Conservation (phyloP, 306 rosid species). For the Cyclanthera cordifolia region DNA sequence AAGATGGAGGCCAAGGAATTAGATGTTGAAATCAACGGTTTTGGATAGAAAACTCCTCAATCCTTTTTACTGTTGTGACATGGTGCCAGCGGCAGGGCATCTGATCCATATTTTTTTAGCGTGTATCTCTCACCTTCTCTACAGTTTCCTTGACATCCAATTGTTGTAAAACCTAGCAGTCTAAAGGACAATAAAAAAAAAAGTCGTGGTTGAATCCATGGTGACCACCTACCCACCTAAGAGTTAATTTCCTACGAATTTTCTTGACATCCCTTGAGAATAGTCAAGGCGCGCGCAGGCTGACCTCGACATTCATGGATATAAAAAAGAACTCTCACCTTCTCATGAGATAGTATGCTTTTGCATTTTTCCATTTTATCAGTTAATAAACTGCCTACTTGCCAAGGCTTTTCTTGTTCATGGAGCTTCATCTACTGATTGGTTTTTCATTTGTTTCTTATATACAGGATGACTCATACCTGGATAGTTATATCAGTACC, state of each 20-base stretch:
- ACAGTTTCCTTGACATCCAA: too few relatives aligned
- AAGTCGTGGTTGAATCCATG: too few relatives aligned
- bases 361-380: background rate
- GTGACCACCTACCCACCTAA: too few relatives aligned
- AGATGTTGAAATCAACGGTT: background rate
- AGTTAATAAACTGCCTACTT: background rate
- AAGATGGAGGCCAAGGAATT: background rate
- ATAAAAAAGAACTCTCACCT: too few relatives aligned
- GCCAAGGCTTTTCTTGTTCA: background rate
- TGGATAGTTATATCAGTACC: slow-evolving; percentile 48
- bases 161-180: too few relatives aligned
- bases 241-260: too few relatives aligned
- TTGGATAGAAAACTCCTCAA: background rate
- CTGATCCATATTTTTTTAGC: background rate
- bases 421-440: background rate
- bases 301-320: too few relatives aligned
- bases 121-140: background rate
- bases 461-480: slow-evolving; percentile 38
- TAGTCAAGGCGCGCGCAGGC: too few relatives aligned
- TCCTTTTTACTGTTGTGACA: background rate
- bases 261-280: too few relatives aligned
- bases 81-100: background rate
- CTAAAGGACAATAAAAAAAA: too few relatives aligned
- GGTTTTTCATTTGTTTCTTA: background rate
- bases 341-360: background rate